Evolutionary conservation across 805 yeast genomes (phyloP).

Genomic region (Suhomyces pyralidae): DNA sequence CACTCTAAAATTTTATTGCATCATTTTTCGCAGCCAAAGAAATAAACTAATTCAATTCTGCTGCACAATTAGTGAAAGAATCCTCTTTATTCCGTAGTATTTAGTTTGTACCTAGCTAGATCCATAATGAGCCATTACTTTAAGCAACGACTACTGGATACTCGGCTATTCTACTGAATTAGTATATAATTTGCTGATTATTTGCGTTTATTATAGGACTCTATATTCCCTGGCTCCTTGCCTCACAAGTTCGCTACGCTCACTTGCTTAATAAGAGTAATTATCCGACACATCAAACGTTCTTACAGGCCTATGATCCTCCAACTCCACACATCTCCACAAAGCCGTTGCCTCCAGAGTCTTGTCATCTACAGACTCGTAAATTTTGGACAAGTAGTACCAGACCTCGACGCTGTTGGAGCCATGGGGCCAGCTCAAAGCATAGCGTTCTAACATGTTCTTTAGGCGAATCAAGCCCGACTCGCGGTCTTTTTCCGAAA

Average conservation of each 20-base stretch:
- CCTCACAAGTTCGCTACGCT: neutral
- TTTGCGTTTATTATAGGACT: too few relatives aligned
- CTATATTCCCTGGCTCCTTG: too few relatives aligned
- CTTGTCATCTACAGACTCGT: slow-evolving; percentile 56
- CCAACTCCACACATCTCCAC: slow-evolving; percentile 64
- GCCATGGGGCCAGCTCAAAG: slow-evolving; percentile 40
- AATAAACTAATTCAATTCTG: too few relatives aligned
- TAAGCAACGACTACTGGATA: too few relatives aligned
- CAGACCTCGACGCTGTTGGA: slow-evolving; percentile 56
- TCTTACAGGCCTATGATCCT: slow-evolving; percentile 58
- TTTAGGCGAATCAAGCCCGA: slow-evolving; percentile 62
- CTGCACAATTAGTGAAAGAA: too few relatives aligned
- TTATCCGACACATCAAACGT: slow-evolving; percentile 30
- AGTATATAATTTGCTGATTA: too few relatives aligned
- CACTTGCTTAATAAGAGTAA: slow-evolving; percentile 9
- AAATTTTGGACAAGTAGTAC: slow-evolving; percentile 63
- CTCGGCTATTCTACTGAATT: too few relatives aligned
- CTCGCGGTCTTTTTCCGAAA: slow-evolving; percentile 52
- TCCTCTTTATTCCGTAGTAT: too few relatives aligned
- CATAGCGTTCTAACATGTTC: slow-evolving; percentile 38
- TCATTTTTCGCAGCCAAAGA: too few relatives aligned
- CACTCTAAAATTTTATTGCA: too few relatives aligned
- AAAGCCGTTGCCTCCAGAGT: slow-evolving; percentile 46
- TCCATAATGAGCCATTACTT: too few relatives aligned
- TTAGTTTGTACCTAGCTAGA: too few relatives aligned